Base-by-base conservation (phyloP, 2,329 filamentous ascomycete genomes). In the Hypoxylon sp. region DNA sequence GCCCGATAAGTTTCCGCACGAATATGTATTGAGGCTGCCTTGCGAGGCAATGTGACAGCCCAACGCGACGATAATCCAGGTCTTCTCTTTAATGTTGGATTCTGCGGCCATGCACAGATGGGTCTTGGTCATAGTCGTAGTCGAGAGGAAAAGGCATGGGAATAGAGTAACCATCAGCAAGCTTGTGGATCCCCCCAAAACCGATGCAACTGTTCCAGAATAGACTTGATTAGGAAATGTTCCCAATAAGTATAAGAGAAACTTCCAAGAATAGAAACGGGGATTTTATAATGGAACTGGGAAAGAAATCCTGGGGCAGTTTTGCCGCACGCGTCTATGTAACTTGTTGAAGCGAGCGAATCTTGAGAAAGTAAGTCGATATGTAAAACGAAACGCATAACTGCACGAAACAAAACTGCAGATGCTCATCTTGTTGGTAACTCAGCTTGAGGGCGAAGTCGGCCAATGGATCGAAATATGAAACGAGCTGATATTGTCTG, bases 261-360 rank as follows among this genome's bases (percentile, higher is more conserved):
- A 52, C 16, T 50, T 65, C 65, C 55, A 68, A 68, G 62, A 68
- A 68, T 68, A 68, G 65, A 48, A 68, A 54, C 65, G 58, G 65
- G 50, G 25, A 60, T 52, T 41, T 48, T 41, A 48, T 23, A 57
- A 19, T 34, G 59, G 30, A 47, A 51, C 61, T 62, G 65, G 55
- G 67, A 43, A 59, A 48, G 23, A 61, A 61, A 65, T 64, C 67
- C 60, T 59, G 25, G 59, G 25, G 67, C 48, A 54, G 39, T 61
- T 67, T 56, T 57, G 63, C 60, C 51, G 63, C 53, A 54, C 52
- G 45, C 41, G 54, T 64, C 47, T 63, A 60, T 54, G 52, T 41
- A 41, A 51, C 39, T 34, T 29, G 34, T 63, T n/a, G 56, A 61
- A 61, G 41, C 54, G 45, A 43, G 46, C 60, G 55, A 52, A 55